Conservation (phyloP, 2,329 filamentous ascomycete species). For the Pseudocercospora eumusae region DNA sequence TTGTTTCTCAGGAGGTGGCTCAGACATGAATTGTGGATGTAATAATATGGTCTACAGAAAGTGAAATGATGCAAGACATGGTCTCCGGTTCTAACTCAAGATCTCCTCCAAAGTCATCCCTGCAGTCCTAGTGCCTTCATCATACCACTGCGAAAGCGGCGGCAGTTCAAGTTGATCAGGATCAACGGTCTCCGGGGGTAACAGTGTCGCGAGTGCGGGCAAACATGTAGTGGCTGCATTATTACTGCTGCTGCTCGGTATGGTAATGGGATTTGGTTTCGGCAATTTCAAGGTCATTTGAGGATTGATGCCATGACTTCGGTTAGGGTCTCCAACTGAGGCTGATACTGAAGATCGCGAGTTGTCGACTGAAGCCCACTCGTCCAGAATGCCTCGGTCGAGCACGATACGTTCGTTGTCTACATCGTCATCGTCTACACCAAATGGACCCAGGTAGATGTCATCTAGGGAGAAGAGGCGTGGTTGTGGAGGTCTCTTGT, state of each 20-base stretch:
- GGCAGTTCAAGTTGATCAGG: conserved; percentile 36
- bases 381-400: conserved; percentile 40
- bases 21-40: background rate
- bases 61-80: background rate
- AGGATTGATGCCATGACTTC: conserved; percentile 31
- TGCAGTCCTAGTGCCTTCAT: conserved; percentile 5
- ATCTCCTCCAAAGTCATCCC: conserved; percentile 18
- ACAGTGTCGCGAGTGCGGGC: conserved; percentile 17
- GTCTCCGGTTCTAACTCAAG: conserved; percentile 1
- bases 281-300: conserved; percentile 33
- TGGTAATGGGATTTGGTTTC: conserved; percentile 24
- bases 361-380: conserved; percentile 30
- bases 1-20: background rate
- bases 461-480: conserved; percentile 34
- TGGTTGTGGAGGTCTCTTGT: conserved; percentile 17
- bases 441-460: conserved; percentile 35
- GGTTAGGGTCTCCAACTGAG: background rate
- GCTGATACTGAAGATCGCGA: background rate
- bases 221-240: conserved; percentile 16
- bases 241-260: conserved; percentile 14
- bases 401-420: conserved; percentile 37
- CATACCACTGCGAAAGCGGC: conserved; percentile 32
- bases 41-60: background rate
- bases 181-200: conserved; percentile 20
- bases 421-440: conserved; percentile 28